phyloP scores from a whole-genome alignment of 2,329 filamentous ascomycete genomes.

The Blastomyces gilchristii region DNA sequence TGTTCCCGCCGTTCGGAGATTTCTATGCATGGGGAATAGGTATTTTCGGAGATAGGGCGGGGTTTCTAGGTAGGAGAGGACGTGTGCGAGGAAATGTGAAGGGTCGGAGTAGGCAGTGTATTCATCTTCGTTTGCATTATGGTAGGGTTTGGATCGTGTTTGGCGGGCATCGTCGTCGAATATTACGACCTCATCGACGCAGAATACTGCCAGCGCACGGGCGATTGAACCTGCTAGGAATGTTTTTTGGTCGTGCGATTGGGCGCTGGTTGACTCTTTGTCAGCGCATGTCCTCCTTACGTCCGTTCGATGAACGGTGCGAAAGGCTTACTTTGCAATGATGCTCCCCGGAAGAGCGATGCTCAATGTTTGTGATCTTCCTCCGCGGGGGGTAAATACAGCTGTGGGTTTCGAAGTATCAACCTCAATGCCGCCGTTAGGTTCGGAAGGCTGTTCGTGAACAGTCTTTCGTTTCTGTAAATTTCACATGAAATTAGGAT shows the following conservation, averaged over 20 bases:
- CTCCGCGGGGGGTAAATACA: constrained; percentile 54
- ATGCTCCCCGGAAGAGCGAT: constrained; percentile 71
- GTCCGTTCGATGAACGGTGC: background rate
- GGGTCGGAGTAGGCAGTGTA: constrained; percentile 64
- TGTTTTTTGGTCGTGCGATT: constrained; percentile 65
- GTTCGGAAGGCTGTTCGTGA: constrained; percentile 13
- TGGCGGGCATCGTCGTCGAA: constrained; percentile 55
- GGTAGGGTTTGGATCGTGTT: constrained; percentile 15
- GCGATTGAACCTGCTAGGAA: constrained; percentile 64
- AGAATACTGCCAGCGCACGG: constrained; percentile 71
- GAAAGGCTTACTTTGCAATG: constrained; percentile 53
- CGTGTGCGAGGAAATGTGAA: constrained; percentile 66
- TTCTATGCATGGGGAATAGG: constrained; percentile 69
- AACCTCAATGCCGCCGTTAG: constrained; percentile 19
- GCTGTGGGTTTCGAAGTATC: constrained; percentile 59
- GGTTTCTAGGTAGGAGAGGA: constrained; percentile 73
- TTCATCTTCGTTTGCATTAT: constrained; percentile 38
- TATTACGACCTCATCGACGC: constrained; percentile 71
- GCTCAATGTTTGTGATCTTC: constrained; percentile 63
- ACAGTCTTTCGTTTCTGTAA: constrained; percentile 19
- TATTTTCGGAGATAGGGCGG: constrained; percentile 69
- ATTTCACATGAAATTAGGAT: background rate
- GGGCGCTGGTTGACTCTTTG: constrained; percentile 42
- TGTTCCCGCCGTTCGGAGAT: constrained; percentile 61
- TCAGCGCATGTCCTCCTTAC: background rate